Conservation (phyloP, 139 green algal species). For the Tetradesmus lagerheimii region DNA sequence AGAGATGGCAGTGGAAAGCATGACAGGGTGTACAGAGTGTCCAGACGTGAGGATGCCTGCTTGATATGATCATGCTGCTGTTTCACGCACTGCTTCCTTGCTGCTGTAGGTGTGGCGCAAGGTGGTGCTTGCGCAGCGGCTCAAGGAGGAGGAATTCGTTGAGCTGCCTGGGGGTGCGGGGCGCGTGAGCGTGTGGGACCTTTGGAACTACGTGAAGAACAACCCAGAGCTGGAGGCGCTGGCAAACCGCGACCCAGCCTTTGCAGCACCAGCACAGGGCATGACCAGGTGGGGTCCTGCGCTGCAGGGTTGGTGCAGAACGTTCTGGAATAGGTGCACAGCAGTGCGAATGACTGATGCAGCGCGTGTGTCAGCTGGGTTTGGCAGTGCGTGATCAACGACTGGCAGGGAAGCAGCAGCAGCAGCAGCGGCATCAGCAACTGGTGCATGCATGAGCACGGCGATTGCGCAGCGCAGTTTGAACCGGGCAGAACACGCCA, state of each 20-base stretch:
- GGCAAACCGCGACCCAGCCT: not conserved
- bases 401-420: too few relatives aligned
- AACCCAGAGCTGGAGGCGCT: constrained; percentile 48
- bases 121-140: not conserved
- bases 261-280: not conserved
- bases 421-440: not conserved
- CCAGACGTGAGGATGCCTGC: too few relatives aligned
- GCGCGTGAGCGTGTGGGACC: constrained; percentile 29
- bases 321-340: too few relatives aligned
- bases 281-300: constrained; percentile 23
- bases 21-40: too few relatives aligned
- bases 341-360: too few relatives aligned
- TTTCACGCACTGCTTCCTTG: not conserved
- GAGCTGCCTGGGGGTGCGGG: not conserved
- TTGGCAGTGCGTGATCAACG: not conserved
- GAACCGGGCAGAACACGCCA: too few relatives aligned
- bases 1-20: too few relatives aligned
- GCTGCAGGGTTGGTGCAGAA: not conserved
- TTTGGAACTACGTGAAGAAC: constrained; percentile 29
- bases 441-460: too few relatives aligned
- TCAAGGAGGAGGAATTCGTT: constrained; percentile 5
- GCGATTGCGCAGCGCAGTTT: too few relatives aligned
- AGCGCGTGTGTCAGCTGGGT: too few relatives aligned
- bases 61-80: too few relatives aligned
- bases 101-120: not conserved